phyloP scores from a whole-genome alignment of 805 yeast species.

The Osmozyma mogii region DNA sequence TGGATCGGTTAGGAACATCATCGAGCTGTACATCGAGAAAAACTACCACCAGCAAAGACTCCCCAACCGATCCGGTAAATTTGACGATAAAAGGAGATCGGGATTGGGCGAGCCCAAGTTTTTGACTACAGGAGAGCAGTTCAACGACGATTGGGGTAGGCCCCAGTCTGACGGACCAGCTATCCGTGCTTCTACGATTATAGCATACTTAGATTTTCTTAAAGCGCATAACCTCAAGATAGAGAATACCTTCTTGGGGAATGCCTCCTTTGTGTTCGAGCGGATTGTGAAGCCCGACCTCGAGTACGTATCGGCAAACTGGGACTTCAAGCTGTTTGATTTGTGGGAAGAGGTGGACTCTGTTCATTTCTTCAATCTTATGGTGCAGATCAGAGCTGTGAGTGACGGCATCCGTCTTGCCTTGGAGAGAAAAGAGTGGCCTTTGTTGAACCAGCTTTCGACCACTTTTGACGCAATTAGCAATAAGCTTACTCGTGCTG shows the following conservation, averaged over 20 bases:
- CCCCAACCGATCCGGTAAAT: slow-evolving; percentile 62
- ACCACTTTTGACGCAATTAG: slow-evolving; percentile 21
- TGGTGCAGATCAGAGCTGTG: slow-evolving; percentile 67
- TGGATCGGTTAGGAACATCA: slow-evolving; percentile 7
- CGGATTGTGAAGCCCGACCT: slow-evolving; percentile 64
- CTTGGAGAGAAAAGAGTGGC: slow-evolving; percentile 14
- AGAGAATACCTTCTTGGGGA: slow-evolving; percentile 17
- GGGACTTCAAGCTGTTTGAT: slow-evolving; percentile 71
- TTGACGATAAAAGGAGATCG: slow-evolving; percentile 28
- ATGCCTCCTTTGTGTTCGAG: slow-evolving; percentile 35
- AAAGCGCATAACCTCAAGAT: slow-evolving; percentile 13
- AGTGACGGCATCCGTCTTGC: slow-evolving; percentile 44
- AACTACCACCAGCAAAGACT: slow-evolving; percentile 55
- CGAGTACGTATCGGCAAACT: slow-evolving; percentile 48
- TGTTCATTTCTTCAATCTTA: slow-evolving; percentile 69
- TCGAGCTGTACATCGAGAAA: slow-evolving; percentile 60
- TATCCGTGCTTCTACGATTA: slow-evolving; percentile 58
- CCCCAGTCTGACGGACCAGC: slow-evolving; percentile 97
- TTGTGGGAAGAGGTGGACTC: slow-evolving; percentile 87
- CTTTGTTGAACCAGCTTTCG: slow-evolving; percentile 21
- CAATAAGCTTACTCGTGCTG: slow-evolving; percentile 24
- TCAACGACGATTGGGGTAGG: slow-evolving; percentile 74
- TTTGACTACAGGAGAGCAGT: slow-evolving; percentile 55
- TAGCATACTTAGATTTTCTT: slow-evolving; percentile 44
- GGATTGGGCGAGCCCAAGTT: slow-evolving; percentile 93